Base-by-base conservation (phyloP, 2,329 filamentous ascomycete species). In the Calonectria fujianensis region DNA sequence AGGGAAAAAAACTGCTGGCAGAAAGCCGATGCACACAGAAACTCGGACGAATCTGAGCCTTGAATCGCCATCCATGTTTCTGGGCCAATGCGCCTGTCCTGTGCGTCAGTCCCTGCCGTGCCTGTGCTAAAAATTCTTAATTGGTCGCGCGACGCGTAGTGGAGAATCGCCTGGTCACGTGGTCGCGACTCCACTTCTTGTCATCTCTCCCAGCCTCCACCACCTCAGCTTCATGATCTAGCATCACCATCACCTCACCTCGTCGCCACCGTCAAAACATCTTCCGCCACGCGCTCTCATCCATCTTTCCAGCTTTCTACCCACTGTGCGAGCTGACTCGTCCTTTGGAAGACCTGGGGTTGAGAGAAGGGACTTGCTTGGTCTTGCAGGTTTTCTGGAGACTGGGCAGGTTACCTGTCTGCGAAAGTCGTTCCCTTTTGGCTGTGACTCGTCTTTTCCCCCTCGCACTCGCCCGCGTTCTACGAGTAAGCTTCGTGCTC, bases 291-390 rank as follows among this genome's bases (percentile, higher is more conserved):
- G 50, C 69, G 69, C 70, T 72, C 70, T 59, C 20, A 52, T n/a
- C 31, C 70, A 67, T 41, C 37, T 50, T 27, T 72, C 70, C 51
- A 27, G 70, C 31, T 63, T 67, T 72, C 69, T 67, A 72, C 70
- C 70, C 63, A 59, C 45, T 66, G 70, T 50, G 37, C 63, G 70
- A 66, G 70, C 59, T 72, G 51, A 72, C 63, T 66, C 63, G 61
- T 59, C 66, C 51, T 57, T 50, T 67, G 63, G 63, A 72, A 72
- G 63, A 72, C 37, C 37, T 59, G 70, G 70, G 70, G 51, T 29
- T 39, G 39, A n/a, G 70, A 45, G 70, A 72, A 72, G 63, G 70
- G 61, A 57, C 24, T 50, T 61, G 39, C 31, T 45, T 61, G 63
- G 20, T 54, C 29, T 67, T 59, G 24, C 37, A 72, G 70, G 70